phyloP scores from a whole-genome alignment of 140 eudicot species.

The Anethum foeniculum region DNA sequence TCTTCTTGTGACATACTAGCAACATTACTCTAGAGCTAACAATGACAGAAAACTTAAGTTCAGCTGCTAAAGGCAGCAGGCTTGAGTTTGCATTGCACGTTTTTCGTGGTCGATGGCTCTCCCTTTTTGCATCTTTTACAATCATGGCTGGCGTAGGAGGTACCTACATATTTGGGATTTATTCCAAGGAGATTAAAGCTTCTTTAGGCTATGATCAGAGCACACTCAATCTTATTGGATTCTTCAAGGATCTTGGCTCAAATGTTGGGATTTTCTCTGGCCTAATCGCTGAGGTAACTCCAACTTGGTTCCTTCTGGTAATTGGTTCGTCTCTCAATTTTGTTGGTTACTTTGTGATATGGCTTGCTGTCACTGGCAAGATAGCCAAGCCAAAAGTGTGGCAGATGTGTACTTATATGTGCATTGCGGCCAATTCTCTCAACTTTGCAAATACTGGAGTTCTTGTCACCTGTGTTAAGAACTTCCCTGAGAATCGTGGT shows the following conservation, averaged over 20 bases:
- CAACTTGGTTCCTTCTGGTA: conserved; percentile 46
- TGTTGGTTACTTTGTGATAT: conserved; percentile 38
- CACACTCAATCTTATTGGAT: conserved; percentile 47
- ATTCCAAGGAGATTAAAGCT: conserved; percentile 44
- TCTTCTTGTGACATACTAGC: neutral
- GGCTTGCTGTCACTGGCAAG: conserved; percentile 37
- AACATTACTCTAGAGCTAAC: conserved; percentile 5
- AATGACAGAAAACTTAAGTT: conserved; percentile 13
- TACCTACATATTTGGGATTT: conserved; percentile 41
- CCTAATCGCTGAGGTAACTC: conserved; percentile 41
- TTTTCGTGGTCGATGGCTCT: conserved; percentile 42
- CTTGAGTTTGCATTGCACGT: conserved; percentile 24
- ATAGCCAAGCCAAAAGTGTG: conserved; percentile 38
- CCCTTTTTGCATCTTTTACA: conserved; percentile 38
- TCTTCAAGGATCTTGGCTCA: conserved; percentile 52
- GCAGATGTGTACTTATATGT: conserved; percentile 51
- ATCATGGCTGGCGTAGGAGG: conserved; percentile 55
- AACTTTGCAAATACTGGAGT: conserved; percentile 50
- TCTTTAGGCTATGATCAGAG: conserved; percentile 49
- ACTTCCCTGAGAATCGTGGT: conserved; percentile 52
- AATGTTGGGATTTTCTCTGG: conserved; percentile 47
- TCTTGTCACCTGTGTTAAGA: conserved; percentile 40
- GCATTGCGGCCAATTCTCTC: conserved; percentile 46
- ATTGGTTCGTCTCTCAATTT: conserved; percentile 42
- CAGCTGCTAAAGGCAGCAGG: conserved; percentile 1